phyloP scores from a whole-genome alignment of 768 basidiomycete genomes.

The Russula dissimulans region DNA sequence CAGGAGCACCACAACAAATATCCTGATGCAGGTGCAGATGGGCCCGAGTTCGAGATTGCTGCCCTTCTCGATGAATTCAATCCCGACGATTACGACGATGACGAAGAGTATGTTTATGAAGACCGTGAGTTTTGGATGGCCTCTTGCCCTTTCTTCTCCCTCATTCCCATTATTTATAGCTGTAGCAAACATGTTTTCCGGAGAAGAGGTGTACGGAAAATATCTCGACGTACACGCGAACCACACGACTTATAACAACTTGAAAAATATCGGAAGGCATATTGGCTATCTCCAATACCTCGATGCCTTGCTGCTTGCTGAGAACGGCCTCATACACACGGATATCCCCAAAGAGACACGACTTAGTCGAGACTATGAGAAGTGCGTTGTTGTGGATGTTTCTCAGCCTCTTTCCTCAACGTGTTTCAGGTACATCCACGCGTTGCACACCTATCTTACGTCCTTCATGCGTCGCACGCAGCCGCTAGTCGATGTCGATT shows the following conservation, averaged over 20 bases:
- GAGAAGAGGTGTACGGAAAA: conserved; percentile 91
- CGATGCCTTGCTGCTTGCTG: conserved; percentile 66
- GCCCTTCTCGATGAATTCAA: conserved; percentile 70
- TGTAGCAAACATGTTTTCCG: conserved; percentile 81
- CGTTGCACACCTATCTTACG: conserved; percentile 72
- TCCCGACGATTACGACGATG: conserved; percentile 56
- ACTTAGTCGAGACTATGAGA: conserved; percentile 67
- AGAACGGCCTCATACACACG: conserved; percentile 50
- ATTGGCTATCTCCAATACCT: conserved; percentile 91
- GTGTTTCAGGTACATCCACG: conserved; percentile 64
- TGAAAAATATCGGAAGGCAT: conserved; percentile 76
- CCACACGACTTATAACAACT: conserved; percentile 82
- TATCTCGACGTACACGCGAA: conserved; percentile 89
- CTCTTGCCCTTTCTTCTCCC: neutral
- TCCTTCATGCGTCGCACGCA: conserved; percentile 80
- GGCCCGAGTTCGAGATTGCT: conserved; percentile 78
- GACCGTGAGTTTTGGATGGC: conserved; percentile 75
- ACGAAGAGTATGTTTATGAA: conserved; percentile 70
- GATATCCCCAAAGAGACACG: conserved; percentile 64
- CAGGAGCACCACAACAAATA: conserved; percentile 96
- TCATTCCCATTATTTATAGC: conserved; percentile 34
- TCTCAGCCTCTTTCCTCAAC: conserved; percentile 4
- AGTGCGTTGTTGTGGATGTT: conserved; percentile 36
- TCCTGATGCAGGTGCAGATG: conserved; percentile 76
- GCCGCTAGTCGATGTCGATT: conserved; percentile 70